Base-by-base conservation (phyloP, 257 asterid species). In the Jaltomata sinuosa region DNA sequence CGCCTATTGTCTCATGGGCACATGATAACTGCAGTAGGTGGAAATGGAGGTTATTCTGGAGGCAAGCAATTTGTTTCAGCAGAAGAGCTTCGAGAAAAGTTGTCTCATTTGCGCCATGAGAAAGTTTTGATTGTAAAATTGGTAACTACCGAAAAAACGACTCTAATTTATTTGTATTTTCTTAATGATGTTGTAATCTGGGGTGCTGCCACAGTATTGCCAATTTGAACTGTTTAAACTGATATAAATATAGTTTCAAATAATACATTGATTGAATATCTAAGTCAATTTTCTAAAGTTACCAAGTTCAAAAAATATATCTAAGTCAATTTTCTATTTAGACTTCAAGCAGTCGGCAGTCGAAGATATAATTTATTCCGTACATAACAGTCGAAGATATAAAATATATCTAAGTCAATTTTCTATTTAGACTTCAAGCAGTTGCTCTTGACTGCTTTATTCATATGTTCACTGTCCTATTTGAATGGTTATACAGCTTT, bases 11-110 rank as follows among this genome's bases (percentile, higher is more conserved):
- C 99, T 31, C 98, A 97, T 78, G 99, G 99, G 38, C 97, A 93
- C 86, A 92, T 97, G 98, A 92, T 97, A 87, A 97, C 98, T 83
- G 99, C 99, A 69, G 99, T 97, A 85, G 99, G 99, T 87, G 98
- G 99, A 55, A 91, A 95, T 87, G 99, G 99, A 64, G 99, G 99
- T 59, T 97, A 97, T 91, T 64, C 98, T 18, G 99, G 98, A 79
- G 99, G 99, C n/a, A 95, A 93, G 84, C 98, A 93, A 80, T 97
- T 97, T 85, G 93, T 97, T 85, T 87, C 98, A 2, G 99, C 99
- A 0, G 99, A 95, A 85, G 97, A 97, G 93, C 98, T 97, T 76
- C 97, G 99, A 2, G 92, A 95, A 80, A 97, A 94, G 88, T 92
- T 97, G 38, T 93, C 98, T 21, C 97, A 95, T 90, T 86, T 97